phyloP scores from a whole-genome alignment of 2,329 filamentous ascomycete genomes.

The Aspergillus sp. region DNA sequence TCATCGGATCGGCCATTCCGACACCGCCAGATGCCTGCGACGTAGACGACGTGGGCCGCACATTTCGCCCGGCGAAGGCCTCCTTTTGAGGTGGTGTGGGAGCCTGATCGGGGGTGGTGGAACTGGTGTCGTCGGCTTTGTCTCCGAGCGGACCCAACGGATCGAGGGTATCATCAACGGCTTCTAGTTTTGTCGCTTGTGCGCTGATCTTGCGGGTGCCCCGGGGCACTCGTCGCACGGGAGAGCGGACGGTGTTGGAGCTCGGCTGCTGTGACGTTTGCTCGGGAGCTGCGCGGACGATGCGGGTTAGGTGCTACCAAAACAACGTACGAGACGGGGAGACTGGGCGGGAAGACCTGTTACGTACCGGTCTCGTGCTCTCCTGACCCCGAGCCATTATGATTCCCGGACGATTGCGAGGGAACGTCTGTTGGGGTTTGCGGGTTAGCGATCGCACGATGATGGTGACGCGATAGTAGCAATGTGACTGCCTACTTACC shows the following conservation, averaged over 20 bases:
- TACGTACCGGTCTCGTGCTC: conserved; percentile 30
- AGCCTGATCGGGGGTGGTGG: conserved; percentile 50
- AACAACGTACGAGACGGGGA: conserved; percentile 18
- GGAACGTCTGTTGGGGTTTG: conserved; percentile 41
- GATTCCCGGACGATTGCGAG: conserved; percentile 37
- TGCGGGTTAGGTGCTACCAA: conserved; percentile 11
- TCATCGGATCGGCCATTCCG: conserved; percentile 62
- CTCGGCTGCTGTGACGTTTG: conserved; percentile 34
- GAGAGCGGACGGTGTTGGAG: conserved; percentile 45
- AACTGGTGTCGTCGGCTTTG: conserved; percentile 30
- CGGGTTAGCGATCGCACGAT: conserved; percentile 22
- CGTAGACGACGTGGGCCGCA: conserved; percentile 36
- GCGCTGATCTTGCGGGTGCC: conserved; percentile 57
- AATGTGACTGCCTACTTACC: conserved; percentile 38
- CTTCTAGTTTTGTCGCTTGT: conserved; percentile 61
- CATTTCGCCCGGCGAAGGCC: conserved; percentile 36
- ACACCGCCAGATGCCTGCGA: conserved; percentile 49
- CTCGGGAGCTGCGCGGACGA: conserved; percentile 22
- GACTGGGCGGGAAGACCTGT: background rate
- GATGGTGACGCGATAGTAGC: conserved; percentile 17
- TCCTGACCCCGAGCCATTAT: conserved; percentile 21
- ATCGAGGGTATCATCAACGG: conserved; percentile 60
- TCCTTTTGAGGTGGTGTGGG: conserved; percentile 62
- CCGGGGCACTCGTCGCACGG: conserved; percentile 50
- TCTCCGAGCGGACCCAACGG: conserved; percentile 61